Evolutionary conservation across 805 yeast species (phyloP).

Genomic region (Metschnikowia chrysomelidarum): DNA sequence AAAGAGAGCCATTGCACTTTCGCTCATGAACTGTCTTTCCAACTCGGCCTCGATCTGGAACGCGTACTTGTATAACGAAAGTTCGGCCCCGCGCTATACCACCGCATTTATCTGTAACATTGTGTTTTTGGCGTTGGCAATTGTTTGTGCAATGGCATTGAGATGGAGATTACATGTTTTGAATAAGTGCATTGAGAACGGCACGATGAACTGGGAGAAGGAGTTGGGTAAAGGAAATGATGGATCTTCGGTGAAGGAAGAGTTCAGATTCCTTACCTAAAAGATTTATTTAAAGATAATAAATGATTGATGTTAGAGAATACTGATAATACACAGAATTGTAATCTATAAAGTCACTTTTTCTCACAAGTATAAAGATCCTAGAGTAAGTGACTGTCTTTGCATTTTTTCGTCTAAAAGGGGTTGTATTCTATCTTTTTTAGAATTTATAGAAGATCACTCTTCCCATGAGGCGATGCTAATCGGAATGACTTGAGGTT

Average conservation of each 20-base stretch:
- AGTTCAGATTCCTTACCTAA: constrained; percentile 41
- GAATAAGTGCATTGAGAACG: constrained; percentile 42
- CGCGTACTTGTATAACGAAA: constrained; percentile 47
- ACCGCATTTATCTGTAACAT: constrained; percentile 49
- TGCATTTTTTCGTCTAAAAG: too few relatives aligned
- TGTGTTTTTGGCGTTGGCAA: constrained; percentile 44
- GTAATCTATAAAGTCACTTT: too few relatives aligned
- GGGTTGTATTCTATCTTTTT: too few relatives aligned
- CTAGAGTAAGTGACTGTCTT: too few relatives aligned
- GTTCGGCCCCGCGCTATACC: constrained; percentile 46
- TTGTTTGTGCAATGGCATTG: constrained; percentile 37
- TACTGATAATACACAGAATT: background rate
- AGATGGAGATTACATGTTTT: constrained; percentile 37
- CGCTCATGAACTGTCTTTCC: constrained; percentile 54
- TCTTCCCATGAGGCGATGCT: too few relatives aligned
- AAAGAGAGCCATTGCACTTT: constrained; percentile 57
- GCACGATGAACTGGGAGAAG: constrained; percentile 49
- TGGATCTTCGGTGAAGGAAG: constrained; percentile 41
- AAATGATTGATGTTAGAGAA: background rate
- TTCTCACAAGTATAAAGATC: too few relatives aligned
- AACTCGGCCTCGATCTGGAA: constrained; percentile 59
- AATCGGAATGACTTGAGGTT: too few relatives aligned
- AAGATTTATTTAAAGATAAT: background rate
- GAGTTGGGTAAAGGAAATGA: constrained; percentile 49
- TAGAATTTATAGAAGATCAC: too few relatives aligned